Evolutionary conservation across 176 grass and related monocot genomes (phyloP).

Genomic region (barley (Hordeum vulgare)): MorexV3_pseudomolecules_assembly NC_058523.1:534671079-534671578

Average conservation of each 20-base stretch:
- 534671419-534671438: neutral
- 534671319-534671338: neutral
- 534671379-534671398: neutral
- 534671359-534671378: neutral
- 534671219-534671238: neutral
- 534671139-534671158: slow-evolving; percentile 76
- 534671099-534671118: slow-evolving; percentile 65
- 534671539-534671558: neutral
- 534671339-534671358: neutral
- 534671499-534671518: neutral
- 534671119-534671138: slow-evolving; percentile 68
- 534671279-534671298: neutral
- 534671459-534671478: neutral
- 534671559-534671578: slow-evolving; percentile 21
- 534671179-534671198: slow-evolving; percentile 50
- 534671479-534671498: neutral
- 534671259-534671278: neutral
- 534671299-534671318: neutral
- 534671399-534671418: neutral
- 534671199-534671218: slow-evolving; percentile 67
- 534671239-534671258: neutral
- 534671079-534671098: slow-evolving; percentile 80
- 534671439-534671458: neutral
- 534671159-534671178: slow-evolving; percentile 39
- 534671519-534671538: slow-evolving; percentile 5